Percentiles rank a stretch among this genome's conserved stretches.
phyloP scores from a whole-genome alignment of 805 yeast species.

The Saturnispora sekii region DNA sequence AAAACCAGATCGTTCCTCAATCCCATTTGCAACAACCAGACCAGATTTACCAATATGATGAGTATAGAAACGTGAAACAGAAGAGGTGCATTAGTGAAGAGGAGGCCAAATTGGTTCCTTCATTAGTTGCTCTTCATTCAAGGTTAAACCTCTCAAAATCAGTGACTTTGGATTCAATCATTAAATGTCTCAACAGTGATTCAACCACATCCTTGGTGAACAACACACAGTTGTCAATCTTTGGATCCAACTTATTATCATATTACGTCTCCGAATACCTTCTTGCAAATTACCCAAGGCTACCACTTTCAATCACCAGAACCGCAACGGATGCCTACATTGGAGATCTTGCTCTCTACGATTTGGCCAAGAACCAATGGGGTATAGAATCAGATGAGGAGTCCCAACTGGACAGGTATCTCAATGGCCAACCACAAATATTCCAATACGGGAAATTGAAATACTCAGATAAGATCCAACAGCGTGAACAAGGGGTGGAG shows the following conservation, averaged over 20 bases:
- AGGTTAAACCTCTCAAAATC: constrained; percentile 56
- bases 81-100: constrained; percentile 34
- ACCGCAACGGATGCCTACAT: constrained; percentile 69
- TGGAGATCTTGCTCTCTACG: constrained; percentile 54
- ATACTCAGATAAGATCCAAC: constrained; percentile 31
- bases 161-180: constrained; percentile 57
- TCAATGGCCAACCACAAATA: constrained; percentile 59
- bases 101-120: constrained; percentile 51
- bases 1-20: constrained; percentile 13
- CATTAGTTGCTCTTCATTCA: constrained; percentile 68
- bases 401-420: constrained; percentile 52
- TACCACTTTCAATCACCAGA: constrained; percentile 71
- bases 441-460: constrained; percentile 64
- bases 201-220: constrained; percentile 42
- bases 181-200: constrained; percentile 65
- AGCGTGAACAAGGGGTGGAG: constrained; percentile 42
- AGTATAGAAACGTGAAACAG: constrained; percentile 21
- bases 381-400: constrained; percentile 76
- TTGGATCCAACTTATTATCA: constrained; percentile 70
- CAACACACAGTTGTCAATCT: constrained; percentile 69
- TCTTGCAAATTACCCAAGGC: constrained; percentile 73
- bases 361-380: constrained; percentile 63
- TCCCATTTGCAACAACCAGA: constrained; percentile 14
- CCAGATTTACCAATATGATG: constrained; percentile 24
- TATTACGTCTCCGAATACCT: constrained; percentile 70